Evolutionary conservation across 768 basidiomycete species (phyloP), one percentile per base, ranked within the genome.

Genomic region (Trametes villosa): DNA sequence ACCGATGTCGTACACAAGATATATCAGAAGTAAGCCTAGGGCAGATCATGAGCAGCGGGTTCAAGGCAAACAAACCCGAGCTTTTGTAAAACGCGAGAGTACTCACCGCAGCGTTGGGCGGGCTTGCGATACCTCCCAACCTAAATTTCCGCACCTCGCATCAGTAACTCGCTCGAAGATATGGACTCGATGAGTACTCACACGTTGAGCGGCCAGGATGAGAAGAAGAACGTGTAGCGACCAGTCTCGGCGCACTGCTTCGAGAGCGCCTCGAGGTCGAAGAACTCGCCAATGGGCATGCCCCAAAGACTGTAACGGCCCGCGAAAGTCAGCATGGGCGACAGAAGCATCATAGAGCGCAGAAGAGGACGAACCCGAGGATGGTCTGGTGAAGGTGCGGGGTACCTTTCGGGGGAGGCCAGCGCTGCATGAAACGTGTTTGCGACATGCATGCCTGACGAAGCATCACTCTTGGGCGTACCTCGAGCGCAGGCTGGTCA

Each of bases 211-310:
- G 88, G 88, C 87, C 86, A 89, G 2, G 86, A 89, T 1, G 86
- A 80, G 74, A 90, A 88, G 79, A 89, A 90, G 71, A 91, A 89
- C 11, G 85, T 86, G 69, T 87, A 89, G 65, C 86, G 74, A 5
- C 81, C 79, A 1, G 81, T 83, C 62, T 82, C 81, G 5, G 79
- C 80, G 67, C 86, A 89, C 9, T 76, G 73, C 59, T 80, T 72
- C 12, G 86, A 81, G 2, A 90, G 76, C 58, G 79, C 78, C 70
- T 90, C 88, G 38, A 89, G 74, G 70, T 90, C 88, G 69, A 90
- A 89, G 66, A 89, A 81, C 74, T 89, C 89, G 36, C 86, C 88
- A 85, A 89, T 84, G 27, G 87, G 87, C 86, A 89, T 88, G 4
- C 88, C 88, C 83, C 86, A 89, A 15, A 88, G 72, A 7, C 87